phyloP scores from a whole-genome alignment of 2,329 filamentous ascomycete species.

The Cladosporium halotolerans region DNA sequence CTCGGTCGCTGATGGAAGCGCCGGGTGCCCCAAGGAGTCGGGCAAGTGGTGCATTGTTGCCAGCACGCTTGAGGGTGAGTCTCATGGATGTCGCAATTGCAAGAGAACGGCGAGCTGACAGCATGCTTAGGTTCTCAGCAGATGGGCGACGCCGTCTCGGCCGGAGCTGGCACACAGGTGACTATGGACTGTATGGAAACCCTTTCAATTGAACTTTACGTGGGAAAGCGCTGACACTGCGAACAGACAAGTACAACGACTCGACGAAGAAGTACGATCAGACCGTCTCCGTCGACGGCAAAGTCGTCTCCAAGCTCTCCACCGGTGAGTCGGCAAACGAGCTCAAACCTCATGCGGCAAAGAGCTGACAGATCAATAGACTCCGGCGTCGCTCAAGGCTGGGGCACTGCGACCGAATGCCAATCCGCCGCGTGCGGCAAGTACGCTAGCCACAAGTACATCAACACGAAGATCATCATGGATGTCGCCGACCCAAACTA shows the following conservation, averaged over 20 bases:
- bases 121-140: conserved; percentile 12
- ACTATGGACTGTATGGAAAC: conserved; percentile 36
- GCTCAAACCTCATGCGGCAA: conserved; percentile 19
- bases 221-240: too few relatives aligned
- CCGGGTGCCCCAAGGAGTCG: conserved; percentile 10
- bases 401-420: conserved; percentile 41
- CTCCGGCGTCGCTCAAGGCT: conserved; percentile 26
- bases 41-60: conserved; percentile 40
- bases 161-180: conserved; percentile 27
- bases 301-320: conserved; percentile 38
- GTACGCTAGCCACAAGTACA: conserved; percentile 37
- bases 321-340: conserved; percentile 33
- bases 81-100: not conserved
- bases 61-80: conserved; percentile 34
- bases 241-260: conserved; percentile 35
- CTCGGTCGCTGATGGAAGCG: conserved; percentile 12
- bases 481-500: conserved; percentile 34
- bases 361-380: conserved; percentile 7
- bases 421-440: conserved; percentile 36
- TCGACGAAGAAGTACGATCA: conserved; percentile 38
- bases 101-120: not conserved
- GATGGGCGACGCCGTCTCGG: conserved; percentile 13
- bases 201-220: not conserved
- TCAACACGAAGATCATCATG: conserved; percentile 35
- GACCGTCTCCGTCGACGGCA: conserved; percentile 33